Percentiles rank a stretch among this genome's conserved stretches.
Evolutionary conservation across 352 stramenopile species (phyloP).

Genomic region (Globisporangium cystogenes): DNA sequence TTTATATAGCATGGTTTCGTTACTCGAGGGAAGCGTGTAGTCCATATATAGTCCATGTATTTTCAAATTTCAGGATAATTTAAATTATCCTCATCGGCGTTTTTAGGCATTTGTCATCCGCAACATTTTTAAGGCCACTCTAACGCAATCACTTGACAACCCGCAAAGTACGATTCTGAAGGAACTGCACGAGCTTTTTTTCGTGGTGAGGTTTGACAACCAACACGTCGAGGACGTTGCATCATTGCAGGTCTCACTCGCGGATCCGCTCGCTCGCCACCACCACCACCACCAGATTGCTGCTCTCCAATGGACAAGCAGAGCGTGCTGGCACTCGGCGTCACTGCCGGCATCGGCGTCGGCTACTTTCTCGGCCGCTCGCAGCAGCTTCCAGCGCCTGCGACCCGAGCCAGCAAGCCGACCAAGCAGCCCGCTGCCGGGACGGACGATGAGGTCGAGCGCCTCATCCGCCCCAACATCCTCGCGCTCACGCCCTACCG

Average conservation of each 20-base stretch:
- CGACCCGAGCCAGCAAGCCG: conserved; percentile 6
- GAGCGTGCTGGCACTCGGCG: conserved; percentile 47
- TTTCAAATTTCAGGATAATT: too few species aligned
- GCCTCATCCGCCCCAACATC: conserved; percentile 96
- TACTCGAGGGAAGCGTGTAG: too few species aligned
- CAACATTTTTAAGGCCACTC: too few species aligned
- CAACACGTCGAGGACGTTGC: too few species aligned
- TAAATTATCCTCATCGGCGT: too few species aligned
- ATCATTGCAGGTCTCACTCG: too few species aligned
- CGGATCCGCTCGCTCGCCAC: too few species aligned
- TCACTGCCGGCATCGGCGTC: conserved; percentile 58
- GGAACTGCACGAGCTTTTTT: conserved; percentile 7
- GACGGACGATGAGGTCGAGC: conserved; percentile 59
- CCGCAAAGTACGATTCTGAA: neutral
- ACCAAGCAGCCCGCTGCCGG: neutral
- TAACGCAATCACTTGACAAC: neutral
- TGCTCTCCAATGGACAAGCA: conserved; percentile 50
- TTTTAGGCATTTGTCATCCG: too few species aligned
- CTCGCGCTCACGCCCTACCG: conserved; percentile 94
- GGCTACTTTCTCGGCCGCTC: conserved; percentile 61
- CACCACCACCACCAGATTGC: neutral
- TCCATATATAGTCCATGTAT: too few species aligned
- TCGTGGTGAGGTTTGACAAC: conserved; percentile 6
- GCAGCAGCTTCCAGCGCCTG: conserved; percentile 18
- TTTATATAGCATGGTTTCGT: too few species aligned